Evolutionary conservation across 2,329 filamentous ascomycete genomes (phyloP).

Genomic region (Lachnellula willkommii): DNA sequence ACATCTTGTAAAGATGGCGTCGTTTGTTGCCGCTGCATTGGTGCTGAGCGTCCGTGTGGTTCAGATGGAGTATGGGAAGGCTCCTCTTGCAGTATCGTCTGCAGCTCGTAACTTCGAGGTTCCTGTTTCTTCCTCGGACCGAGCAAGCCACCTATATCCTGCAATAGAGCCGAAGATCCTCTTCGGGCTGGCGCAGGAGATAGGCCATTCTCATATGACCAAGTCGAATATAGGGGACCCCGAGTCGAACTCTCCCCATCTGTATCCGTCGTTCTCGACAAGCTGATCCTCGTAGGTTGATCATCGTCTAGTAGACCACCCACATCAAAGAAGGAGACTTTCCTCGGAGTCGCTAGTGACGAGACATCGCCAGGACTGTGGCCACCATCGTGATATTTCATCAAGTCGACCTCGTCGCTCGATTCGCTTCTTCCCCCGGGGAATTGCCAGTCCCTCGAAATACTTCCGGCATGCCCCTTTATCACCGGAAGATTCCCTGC

Average conservation of each 20-base stretch:
- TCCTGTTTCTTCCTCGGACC: slow-evolving; percentile 33
- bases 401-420: slow-evolving; percentile 40
- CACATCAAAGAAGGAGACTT: slow-evolving; percentile 79
- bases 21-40: slow-evolving; percentile 22
- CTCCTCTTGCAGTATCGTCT: slow-evolving; percentile 24
- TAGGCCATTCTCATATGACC: slow-evolving; percentile 26
- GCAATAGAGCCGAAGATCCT: slow-evolving; percentile 53
- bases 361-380: slow-evolving; percentile 25
- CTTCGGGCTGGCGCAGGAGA: slow-evolving; percentile 43
- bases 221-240: slow-evolving; percentile 14
- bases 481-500: slow-evolving; percentile 20
- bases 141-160: slow-evolving; percentile 53
- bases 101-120: slow-evolving; percentile 23
- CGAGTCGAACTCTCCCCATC: slow-evolving; percentile 25
- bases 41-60: slow-evolving; percentile 12
- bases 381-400: slow-evolving; percentile 22
- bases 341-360: slow-evolving; percentile 44
- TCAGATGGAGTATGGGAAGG: neutral
- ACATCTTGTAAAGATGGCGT: slow-evolving; percentile 38
- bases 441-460: slow-evolving; percentile 27
- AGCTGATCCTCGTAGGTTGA: slow-evolving; percentile 19
- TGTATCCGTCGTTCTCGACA: slow-evolving; percentile 23
- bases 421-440: slow-evolving; percentile 23
- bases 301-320: slow-evolving; percentile 66
- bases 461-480: slow-evolving; percentile 13